A percentile compares a stretch with the other conserved stretches of the same genome.
Conservation (phyloP, 2,329 filamentous ascomycete species). For the Botrytis cinerea region DNA sequence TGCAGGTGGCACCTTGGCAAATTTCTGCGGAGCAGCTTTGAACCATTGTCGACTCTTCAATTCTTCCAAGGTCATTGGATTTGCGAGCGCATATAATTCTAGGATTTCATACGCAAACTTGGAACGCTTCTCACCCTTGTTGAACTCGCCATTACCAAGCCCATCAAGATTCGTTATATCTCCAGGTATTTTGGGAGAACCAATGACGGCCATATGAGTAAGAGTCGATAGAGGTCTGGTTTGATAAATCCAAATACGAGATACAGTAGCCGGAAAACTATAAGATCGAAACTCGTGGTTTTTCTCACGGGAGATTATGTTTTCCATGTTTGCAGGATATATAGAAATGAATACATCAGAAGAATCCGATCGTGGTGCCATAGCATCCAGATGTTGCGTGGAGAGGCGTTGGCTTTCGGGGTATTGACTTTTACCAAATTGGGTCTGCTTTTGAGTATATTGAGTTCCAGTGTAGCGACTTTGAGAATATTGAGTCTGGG, state of each 20-base stretch:
- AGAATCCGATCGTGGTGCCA: slow-evolving; percentile 51
- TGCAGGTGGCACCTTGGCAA: slow-evolving; percentile 56
- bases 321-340: slow-evolving; percentile 48
- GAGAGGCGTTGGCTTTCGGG: slow-evolving; percentile 55
- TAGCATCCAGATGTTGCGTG: slow-evolving; percentile 49
- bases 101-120: slow-evolving; percentile 52
- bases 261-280: slow-evolving; percentile 55
- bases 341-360: slow-evolving; percentile 59
- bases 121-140: slow-evolving; percentile 24
- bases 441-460: slow-evolving; percentile 4
- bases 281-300: slow-evolving; percentile 59
- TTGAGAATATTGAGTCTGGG: not conserved
- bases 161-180: slow-evolving; percentile 50
- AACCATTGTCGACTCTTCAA: slow-evolving; percentile 60
- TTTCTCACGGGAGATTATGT: slow-evolving; percentile 52
- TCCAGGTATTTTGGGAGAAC: slow-evolving; percentile 49
- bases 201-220: slow-evolving; percentile 60
- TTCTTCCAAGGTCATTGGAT: slow-evolving; percentile 54
- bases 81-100: slow-evolving; percentile 63
- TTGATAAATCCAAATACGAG: slow-evolving; percentile 64
- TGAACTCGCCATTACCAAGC: slow-evolving; percentile 53
- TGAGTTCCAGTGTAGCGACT: not conserved
- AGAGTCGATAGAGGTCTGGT: slow-evolving; percentile 51
- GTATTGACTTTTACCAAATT: slow-evolving; percentile 32
- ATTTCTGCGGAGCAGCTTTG: slow-evolving; percentile 51